A percentile compares a stretch with the other conserved stretches of the same genome.
Conservation (phyloP, 192 early-diverging fungal genomes). For the Linnemannia elongata region DNA sequence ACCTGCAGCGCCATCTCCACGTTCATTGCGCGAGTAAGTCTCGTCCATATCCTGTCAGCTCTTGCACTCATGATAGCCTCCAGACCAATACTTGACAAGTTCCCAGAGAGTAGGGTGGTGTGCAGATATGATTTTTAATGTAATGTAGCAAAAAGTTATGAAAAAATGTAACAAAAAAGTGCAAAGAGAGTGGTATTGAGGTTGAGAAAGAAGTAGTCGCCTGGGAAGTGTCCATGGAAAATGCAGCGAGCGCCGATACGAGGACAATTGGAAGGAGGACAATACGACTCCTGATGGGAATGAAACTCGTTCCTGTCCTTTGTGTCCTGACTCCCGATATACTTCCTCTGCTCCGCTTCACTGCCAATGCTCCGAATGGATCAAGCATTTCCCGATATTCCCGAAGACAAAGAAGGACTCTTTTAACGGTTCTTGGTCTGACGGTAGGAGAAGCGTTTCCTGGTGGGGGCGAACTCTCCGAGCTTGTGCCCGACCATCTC, state of each 20-base stretch:
- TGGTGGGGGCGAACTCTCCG: conserved; percentile 94
- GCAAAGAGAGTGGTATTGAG: background rate
- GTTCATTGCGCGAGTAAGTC: background rate
- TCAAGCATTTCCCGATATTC: background rate
- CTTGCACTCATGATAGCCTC: background rate
- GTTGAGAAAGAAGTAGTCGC: background rate
- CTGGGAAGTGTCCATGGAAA: background rate
- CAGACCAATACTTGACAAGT: background rate
- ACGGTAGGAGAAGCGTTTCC: conserved; percentile 86
- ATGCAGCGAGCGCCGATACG: background rate
- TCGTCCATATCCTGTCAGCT: background rate
- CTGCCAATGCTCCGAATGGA: background rate
- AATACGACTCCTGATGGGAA: no score
- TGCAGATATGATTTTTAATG: background rate
- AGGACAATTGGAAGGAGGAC: background rate
- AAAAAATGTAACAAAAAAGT: background rate
- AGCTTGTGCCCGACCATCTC: conserved; percentile 96
- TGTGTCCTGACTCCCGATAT: background rate
- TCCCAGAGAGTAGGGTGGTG: background rate
- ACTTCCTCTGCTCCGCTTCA: background rate
- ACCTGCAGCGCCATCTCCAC: no score
- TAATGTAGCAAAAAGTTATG: background rate
- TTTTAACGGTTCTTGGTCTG: conserved; percentile 82
- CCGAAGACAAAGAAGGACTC: background rate
- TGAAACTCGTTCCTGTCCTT: background rate